Percentiles rank a stretch among this genome's conserved stretches.
phyloP scores from a whole-genome alignment of 768 basidiomycete genomes.

The Phanerochaete carnosa region DNA sequence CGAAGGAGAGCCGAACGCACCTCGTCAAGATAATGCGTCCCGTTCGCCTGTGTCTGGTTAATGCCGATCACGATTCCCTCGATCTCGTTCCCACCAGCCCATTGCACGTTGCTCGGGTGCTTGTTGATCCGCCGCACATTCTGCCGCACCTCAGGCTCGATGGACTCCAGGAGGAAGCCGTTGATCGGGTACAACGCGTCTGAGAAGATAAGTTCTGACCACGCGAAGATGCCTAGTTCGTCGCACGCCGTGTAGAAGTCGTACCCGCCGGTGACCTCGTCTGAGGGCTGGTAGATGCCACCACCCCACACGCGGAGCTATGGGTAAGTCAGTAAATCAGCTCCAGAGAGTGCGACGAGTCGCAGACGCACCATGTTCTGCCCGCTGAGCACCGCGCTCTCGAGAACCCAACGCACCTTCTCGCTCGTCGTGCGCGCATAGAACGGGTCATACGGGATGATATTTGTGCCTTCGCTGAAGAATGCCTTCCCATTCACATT shows the following conservation, averaged over 20 bases:
- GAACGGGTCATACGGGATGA: slow-evolving; percentile 62
- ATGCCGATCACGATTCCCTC: slow-evolving; percentile 47
- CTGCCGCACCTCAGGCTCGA: slow-evolving; percentile 55
- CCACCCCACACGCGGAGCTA: slow-evolving; percentile 62
- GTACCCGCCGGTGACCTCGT: slow-evolving; percentile 41
- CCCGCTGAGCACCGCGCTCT: slow-evolving; percentile 50
- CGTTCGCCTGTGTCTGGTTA: slow-evolving; percentile 36
- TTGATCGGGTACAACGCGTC: slow-evolving; percentile 56
- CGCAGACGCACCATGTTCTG: slow-evolving; percentile 53
- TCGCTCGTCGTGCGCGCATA: slow-evolving; percentile 49
- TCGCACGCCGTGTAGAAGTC: slow-evolving; percentile 57
- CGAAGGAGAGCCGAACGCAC: slow-evolving; percentile 21
- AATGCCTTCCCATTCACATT: slow-evolving; percentile 55
- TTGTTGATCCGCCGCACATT: slow-evolving; percentile 53
- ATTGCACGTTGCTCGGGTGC: slow-evolving; percentile 56
- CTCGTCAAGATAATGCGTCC: slow-evolving; percentile 47
- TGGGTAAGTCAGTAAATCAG: background rate
- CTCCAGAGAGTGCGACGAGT: background rate
- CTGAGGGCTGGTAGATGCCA: slow-evolving; percentile 35
- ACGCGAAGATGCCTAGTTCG: slow-evolving; percentile 56
- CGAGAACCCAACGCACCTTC: slow-evolving; percentile 50
- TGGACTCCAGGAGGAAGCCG: slow-evolving; percentile 44
- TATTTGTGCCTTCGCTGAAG: slow-evolving; percentile 53
- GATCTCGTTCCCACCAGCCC: slow-evolving; percentile 62
- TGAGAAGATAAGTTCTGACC: slow-evolving; percentile 62